Evolutionary conservation across 2,329 filamentous ascomycete species (phyloP).

Genomic region (Colletotrichum cordylinicola): DNA sequence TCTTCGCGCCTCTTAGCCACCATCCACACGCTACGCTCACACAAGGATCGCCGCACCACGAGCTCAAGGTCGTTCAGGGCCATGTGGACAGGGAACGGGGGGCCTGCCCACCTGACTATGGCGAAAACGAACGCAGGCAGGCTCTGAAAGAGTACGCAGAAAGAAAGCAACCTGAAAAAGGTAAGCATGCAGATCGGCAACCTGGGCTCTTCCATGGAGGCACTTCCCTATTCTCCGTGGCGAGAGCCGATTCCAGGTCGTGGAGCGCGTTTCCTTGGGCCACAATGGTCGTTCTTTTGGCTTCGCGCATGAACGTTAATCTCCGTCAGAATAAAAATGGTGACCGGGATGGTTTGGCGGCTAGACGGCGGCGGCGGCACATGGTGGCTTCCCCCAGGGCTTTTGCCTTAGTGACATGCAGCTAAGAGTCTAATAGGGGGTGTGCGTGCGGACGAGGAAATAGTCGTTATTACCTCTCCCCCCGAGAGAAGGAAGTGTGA

Average conservation of each 20-base stretch:
- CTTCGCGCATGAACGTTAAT: conserved; percentile 2
- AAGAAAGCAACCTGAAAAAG: not conserved
- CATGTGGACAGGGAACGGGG: not conserved
- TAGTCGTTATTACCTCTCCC: not conserved
- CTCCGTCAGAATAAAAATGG: not conserved
- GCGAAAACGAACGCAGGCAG: not conserved
- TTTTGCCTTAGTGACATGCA: not conserved
- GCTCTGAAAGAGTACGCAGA: not conserved
- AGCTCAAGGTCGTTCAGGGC: not conserved
- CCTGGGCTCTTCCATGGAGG: not conserved
- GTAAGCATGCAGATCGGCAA: not conserved
- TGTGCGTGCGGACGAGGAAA: not conserved
- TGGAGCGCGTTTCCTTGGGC: not conserved
- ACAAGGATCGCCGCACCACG: not conserved
- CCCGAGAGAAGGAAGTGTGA: not conserved
- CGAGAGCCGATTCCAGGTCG: not conserved
- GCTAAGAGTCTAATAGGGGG: not conserved
- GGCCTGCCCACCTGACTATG: not conserved
- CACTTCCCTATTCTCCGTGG: not conserved
- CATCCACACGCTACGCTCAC: not conserved
- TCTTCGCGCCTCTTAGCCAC: not conserved
- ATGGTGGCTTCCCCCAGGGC: not conserved
- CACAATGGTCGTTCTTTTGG: not conserved
- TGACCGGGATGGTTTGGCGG: not conserved
- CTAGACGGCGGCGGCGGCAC: not conserved